Evolutionary conservation across 257 asterid species (phyloP).

Genomic region (Gentiana macrophylla): DNA sequence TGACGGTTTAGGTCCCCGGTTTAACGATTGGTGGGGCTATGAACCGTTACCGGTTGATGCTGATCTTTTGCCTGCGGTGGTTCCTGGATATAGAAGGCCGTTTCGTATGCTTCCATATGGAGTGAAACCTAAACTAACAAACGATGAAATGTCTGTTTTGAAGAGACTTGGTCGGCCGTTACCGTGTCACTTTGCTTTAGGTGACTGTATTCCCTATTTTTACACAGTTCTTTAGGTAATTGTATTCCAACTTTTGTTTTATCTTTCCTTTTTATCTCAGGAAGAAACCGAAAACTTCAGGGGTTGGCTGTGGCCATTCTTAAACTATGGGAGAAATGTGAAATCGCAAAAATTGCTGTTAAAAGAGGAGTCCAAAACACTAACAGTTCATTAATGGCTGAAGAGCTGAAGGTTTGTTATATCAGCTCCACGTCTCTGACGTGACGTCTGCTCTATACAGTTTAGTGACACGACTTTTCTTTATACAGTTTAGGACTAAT

Average conservation of each 20-base stretch:
- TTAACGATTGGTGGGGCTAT: slow-evolving; percentile 94
- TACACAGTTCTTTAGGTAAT: neutral
- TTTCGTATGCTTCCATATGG: slow-evolving; percentile 95
- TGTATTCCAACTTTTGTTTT: neutral
- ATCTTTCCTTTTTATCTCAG: slow-evolving; percentile 21
- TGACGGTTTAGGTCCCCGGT: slow-evolving; percentile 96
- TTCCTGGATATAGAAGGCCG: slow-evolving; percentile 75
- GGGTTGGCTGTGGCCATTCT: slow-evolving; percentile 89
- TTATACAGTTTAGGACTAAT: neutral
- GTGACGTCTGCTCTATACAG: neutral
- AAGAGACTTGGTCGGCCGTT: slow-evolving; percentile 87
- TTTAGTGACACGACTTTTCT: no score
- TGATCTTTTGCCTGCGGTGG: slow-evolving; percentile 85
- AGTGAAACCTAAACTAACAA: slow-evolving; percentile 67
- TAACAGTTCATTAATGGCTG: slow-evolving; percentile 85
- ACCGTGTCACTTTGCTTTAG: slow-evolving; percentile 90
- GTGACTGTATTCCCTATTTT: slow-evolving; percentile 27
- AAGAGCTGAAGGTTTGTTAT: slow-evolving; percentile 81
- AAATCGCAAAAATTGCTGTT: slow-evolving; percentile 86
- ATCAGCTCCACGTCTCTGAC: neutral
- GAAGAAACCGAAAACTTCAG: slow-evolving; percentile 84
- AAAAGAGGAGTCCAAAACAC: slow-evolving; percentile 97
- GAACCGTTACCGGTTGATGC: slow-evolving; percentile 94
- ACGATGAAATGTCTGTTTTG: slow-evolving; percentile 83
- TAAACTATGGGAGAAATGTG: slow-evolving; percentile 99